Percentiles rank a stretch among this genome's conserved stretches.
These are phyloP conservation scores for Rosa multiflora DNA, from an alignment of 306 rosid genomes.

Conservation along the genomic window DNA sequence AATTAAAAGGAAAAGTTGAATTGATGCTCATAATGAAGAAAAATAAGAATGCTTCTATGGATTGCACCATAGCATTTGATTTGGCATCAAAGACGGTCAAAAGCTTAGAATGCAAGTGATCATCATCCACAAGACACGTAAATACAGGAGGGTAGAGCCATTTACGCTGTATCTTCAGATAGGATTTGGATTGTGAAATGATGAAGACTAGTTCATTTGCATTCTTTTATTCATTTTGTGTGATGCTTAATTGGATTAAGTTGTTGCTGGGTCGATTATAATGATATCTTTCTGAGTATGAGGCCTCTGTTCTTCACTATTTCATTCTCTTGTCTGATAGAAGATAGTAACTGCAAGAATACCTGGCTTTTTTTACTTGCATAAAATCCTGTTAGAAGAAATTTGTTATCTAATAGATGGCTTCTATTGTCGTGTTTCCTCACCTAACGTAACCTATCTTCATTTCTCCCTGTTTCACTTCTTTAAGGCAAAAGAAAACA, in stretches of 20 bases:
- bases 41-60: slow-evolving; percentile 8
- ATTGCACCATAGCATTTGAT: slow-evolving; percentile 7
- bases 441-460: background rate
- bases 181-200: background rate
- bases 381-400: background rate
- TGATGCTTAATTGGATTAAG: background rate
- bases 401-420: background rate
- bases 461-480: background rate
- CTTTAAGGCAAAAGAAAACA: background rate
- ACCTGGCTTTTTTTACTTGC: background rate
- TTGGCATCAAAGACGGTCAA: background rate
- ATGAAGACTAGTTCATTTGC: background rate
- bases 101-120: background rate
- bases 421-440: background rate
- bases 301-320: background rate
- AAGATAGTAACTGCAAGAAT: background rate
- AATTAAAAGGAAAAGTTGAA: background rate
- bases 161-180: background rate
- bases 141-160: background rate
- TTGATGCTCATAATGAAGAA: slow-evolving; percentile 11
- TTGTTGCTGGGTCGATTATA: background rate
- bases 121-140: background rate
- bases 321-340: background rate
- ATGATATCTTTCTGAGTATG: background rate
- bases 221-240: background rate